Evolutionary conservation across 2,329 filamentous ascomycete species (phyloP).

Genomic region (Colletotrichum tropicicola): DNA sequence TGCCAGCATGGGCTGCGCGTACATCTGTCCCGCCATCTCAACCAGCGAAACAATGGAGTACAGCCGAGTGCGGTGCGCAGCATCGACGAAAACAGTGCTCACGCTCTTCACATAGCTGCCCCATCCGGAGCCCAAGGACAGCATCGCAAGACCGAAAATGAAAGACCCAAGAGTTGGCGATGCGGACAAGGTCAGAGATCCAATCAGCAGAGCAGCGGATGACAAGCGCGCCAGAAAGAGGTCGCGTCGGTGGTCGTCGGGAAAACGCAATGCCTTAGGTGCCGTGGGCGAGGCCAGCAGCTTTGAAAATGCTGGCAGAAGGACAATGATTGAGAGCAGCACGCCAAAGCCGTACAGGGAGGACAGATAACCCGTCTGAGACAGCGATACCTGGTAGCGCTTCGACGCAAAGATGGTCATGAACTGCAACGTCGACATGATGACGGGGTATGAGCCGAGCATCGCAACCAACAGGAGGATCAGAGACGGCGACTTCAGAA

Average conservation of each 20-base stretch:
- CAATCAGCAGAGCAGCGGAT: constrained; percentile 32
- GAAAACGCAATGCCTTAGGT: constrained; percentile 34
- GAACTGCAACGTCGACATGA: constrained; percentile 11
- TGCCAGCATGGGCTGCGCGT: constrained; percentile 38
- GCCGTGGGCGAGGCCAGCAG: constrained; percentile 31
- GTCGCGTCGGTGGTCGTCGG: constrained; percentile 37
- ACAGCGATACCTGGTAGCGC: constrained; percentile 38
- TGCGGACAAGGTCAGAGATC: constrained; percentile 36
- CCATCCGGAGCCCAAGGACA: constrained; percentile 38
- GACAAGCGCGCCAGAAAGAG: constrained; percentile 38
- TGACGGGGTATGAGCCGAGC: constrained; percentile 22
- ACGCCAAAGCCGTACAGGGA: constrained; percentile 39
- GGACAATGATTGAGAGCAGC: constrained; percentile 35
- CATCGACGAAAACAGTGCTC: constrained; percentile 36
- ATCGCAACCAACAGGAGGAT: constrained; percentile 38
- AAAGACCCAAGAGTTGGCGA: constrained; percentile 37
- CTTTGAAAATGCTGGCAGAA: constrained; percentile 37
- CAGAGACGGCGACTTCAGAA: constrained; percentile 36
- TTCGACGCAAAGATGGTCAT: constrained; percentile 42
- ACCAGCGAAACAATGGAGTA: constrained; percentile 37
- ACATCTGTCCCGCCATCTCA: constrained; percentile 35
- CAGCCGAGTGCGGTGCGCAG: constrained; percentile 39
- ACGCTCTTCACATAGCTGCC: constrained; percentile 38
- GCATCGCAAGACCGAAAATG: constrained; percentile 38
- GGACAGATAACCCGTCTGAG: constrained; percentile 41